Evolutionary conservation across 768 basidiomycete species (phyloP), one percentile per base, ranked within the genome.

Genomic region (Serendipita indica): DNA sequence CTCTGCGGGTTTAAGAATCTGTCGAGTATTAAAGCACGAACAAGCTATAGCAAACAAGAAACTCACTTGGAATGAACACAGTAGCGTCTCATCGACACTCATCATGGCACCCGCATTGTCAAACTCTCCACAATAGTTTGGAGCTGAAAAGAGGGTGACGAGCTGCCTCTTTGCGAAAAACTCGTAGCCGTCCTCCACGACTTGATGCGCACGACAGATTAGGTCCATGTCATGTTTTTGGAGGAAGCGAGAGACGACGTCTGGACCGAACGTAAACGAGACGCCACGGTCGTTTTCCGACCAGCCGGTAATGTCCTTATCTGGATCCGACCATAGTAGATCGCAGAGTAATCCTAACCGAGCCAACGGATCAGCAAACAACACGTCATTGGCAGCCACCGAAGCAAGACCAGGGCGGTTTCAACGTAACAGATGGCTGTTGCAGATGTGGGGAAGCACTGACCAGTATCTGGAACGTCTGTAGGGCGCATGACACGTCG

Each of bases 81-180:
- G 71, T 63, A 98, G 71, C 6, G 94, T 96, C 73, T 97, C 94
- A 66, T 97, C 94, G 39, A 99, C 94, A 67, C 89, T 92, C 94
- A 98, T 99, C 94, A 99, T 99, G 33, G 94, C 94, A 34, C 94
- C 94, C 3, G 94, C 93, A 70, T 99, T 99, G 71, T 99, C 94
- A 67, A 99, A 99, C 74, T 98, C 88, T 63, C 90, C 87, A 65
- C 86, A 89, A 67, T 90, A 89, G 75, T 90, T 89, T 60, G 94
- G 94, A 57, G 94, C 94, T 22, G 91, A 94, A 75, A 98, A 98
- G 43, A 98, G 71, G 39, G 94, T 98, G 64, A 98, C 94, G 64
- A 98, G 72, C 74, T 94, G 92, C 64, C 94, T 79, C 74, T 98
- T 97, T 45, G 93, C 93, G 67, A 97, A 98, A 73, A 98, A 98